Evolutionary conservation across 257 asterid species (phyloP).

Genomic region (Nicotiana tabacum): DNA sequence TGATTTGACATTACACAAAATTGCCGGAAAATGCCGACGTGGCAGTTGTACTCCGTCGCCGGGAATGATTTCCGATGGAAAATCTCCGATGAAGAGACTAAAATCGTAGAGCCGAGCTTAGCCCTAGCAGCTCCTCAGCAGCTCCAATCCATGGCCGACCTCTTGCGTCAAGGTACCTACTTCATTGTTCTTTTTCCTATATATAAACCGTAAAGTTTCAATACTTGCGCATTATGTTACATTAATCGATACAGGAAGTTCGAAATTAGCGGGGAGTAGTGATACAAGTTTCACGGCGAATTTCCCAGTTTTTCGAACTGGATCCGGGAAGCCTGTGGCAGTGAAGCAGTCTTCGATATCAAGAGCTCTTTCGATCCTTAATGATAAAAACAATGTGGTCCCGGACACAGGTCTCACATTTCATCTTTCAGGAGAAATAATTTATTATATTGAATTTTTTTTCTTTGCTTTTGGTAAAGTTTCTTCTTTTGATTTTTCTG

Average conservation of each 20-base stretch:
- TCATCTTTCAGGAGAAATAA: not conserved
- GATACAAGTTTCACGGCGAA: constrained; percentile 19
- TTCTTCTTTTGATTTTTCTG: not conserved
- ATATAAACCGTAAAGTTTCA: not conserved
- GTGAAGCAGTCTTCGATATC: constrained; percentile 59
- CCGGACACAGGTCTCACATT: not conserved
- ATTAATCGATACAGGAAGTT: constrained; percentile 36
- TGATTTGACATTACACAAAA: too few relatives aligned
- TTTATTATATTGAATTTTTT: not conserved
- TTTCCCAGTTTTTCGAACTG: constrained; percentile 54
- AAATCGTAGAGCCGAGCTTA: constrained; percentile 18
- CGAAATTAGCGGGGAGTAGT: constrained; percentile 46
- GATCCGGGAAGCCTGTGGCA: constrained; percentile 55
- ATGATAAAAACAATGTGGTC: constrained; percentile 28
- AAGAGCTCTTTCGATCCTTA: constrained; percentile 62
- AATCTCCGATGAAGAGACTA: constrained; percentile 28
- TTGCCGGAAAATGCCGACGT: constrained; percentile 60
- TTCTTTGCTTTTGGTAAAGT: not conserved
- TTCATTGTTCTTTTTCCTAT: not conserved
- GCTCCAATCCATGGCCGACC: constrained; percentile 85
- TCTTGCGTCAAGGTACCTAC: constrained; percentile 64
- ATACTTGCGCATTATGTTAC: not conserved
- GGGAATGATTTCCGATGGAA: constrained; percentile 64
- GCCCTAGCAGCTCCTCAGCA: constrained; percentile 27
- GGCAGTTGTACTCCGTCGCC: constrained; percentile 64